Evolutionary conservation across 345 rosid species (phyloP), one percentile per base, ranked within the genome.

Genomic region (Pseudoturritis turrita): DNA sequence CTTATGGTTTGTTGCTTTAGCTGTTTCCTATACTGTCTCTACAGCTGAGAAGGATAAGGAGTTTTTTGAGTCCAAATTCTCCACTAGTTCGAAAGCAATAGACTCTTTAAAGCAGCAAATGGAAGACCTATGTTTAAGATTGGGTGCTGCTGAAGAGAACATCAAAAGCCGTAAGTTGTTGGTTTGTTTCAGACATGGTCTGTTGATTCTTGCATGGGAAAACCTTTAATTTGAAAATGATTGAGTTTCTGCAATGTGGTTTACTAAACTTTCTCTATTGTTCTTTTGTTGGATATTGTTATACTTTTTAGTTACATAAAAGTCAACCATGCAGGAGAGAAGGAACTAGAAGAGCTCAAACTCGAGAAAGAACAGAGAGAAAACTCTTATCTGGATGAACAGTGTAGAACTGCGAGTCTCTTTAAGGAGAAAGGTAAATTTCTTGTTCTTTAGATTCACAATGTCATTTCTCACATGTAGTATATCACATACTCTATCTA

Each of bases 281-380:
- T 15, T 71, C 40, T 35, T 23, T 23, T 50, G 9, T 28, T 23
- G 41, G 18, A 61, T 60, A 14, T 50, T 51, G 63, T 4, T 64
- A 56, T 50, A 7, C 52, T 23, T 51, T 2, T 58, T 64, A 13
- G 36, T 64, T 7, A 63, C 28, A 17, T 15, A 18, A 50, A 58
- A 80, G 76, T 81, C 37, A 10, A 65, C 1, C 22, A 56, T 65
- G 72, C 70, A 91, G 99, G 88, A 51, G 88, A 84, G 61, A 83
- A 81, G 81, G 87, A 89, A 65, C 59, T 89, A 61, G 79, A 76
- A 72, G 87, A 88, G 60, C 90, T 91, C n/a, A 84, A 74, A 73
- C 44, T 72, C 63, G 83, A 81, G 79, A 83, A 80, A 68, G 85
- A 87, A 46, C 85, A 88, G 70, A 80, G 23, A 39, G 81, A 88